Percentiles rank a stretch among this genome's conserved stretches.
Conservation (phyloP, 2,329 filamentous ascomycete species). For the Aquanectria penicillioides region DNA sequence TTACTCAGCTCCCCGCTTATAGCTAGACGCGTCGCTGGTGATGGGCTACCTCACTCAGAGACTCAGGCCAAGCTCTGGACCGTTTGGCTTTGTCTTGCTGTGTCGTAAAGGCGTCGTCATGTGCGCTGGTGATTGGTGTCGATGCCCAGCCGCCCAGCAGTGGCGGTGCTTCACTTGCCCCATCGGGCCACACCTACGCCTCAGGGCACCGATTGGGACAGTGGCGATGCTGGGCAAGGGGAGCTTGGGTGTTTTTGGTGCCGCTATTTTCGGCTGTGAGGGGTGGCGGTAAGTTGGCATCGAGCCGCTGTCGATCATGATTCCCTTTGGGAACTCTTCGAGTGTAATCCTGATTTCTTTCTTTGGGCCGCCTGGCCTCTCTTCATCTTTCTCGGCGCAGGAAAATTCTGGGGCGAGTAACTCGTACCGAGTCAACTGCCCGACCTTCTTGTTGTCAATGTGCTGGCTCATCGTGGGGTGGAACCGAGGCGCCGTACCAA, state of each 20-base stretch:
- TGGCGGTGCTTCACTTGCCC: slow-evolving; percentile 9
- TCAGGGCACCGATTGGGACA: too few species aligned
- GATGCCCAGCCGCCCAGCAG: slow-evolving; percentile 2
- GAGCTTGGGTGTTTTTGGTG: too few species aligned
- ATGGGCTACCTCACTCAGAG: slow-evolving; percentile 14
- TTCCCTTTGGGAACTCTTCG: background rate
- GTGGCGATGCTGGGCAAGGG: slow-evolving; percentile 18
- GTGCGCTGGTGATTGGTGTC: slow-evolving; percentile 9
- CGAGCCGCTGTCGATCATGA: background rate
- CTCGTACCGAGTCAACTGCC: too few species aligned
- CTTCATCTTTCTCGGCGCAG: background rate
- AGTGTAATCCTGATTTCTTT: background rate
- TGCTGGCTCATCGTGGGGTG: too few species aligned
- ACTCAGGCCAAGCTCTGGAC: background rate
- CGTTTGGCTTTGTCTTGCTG: background rate
- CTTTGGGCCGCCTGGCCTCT: too few species aligned
- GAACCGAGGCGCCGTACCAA: background rate
- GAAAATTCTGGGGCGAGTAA: too few species aligned
- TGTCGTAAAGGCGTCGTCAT: slow-evolving; percentile 21
- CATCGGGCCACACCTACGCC: too few species aligned
- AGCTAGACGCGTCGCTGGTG: background rate
- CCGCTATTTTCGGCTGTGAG: background rate
- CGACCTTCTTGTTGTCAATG: too few species aligned
- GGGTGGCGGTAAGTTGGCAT: slow-evolving; percentile 7
- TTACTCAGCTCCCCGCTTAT: slow-evolving; percentile 26